Conservation (phyloP, 257 asterid species). For the Echites panduratus region DNA sequence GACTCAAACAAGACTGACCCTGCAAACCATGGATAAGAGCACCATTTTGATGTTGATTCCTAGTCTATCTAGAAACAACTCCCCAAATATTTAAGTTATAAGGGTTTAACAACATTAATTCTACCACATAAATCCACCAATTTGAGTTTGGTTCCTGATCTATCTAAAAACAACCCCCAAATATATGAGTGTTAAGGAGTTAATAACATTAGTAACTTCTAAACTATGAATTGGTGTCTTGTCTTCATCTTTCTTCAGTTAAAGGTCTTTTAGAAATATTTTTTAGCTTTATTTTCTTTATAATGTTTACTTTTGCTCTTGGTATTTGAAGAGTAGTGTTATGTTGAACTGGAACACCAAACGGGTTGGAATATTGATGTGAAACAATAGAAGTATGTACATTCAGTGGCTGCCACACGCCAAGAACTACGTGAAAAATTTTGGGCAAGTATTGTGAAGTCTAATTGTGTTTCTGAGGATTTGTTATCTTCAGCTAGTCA, state of each 20-base stretch:
- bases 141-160: no score
- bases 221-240: background rate
- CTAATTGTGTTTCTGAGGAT: background rate
- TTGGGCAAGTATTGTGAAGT: background rate
- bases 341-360: background rate
- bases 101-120: background rate
- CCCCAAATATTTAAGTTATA: background rate
- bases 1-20: background rate
- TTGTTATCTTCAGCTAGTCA: slow-evolving; percentile 3
- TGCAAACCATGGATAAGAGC: background rate
- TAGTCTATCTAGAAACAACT: background rate
- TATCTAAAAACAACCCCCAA: no score
- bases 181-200: no score
- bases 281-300: background rate
- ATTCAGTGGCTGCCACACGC: background rate
- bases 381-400: background rate
- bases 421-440: background rate
- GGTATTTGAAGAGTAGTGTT: background rate
- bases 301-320: background rate
- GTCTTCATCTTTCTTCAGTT: background rate
- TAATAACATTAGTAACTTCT: no score
- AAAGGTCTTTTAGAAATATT: background rate
- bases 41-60: background rate
- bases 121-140: background rate
- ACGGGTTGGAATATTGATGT: background rate